These are phyloP conservation scores for Cryphonectria carpinicola DNA, from an alignment of 2,329 filamentous ascomycete species.

Conservation along the genomic window DNA sequence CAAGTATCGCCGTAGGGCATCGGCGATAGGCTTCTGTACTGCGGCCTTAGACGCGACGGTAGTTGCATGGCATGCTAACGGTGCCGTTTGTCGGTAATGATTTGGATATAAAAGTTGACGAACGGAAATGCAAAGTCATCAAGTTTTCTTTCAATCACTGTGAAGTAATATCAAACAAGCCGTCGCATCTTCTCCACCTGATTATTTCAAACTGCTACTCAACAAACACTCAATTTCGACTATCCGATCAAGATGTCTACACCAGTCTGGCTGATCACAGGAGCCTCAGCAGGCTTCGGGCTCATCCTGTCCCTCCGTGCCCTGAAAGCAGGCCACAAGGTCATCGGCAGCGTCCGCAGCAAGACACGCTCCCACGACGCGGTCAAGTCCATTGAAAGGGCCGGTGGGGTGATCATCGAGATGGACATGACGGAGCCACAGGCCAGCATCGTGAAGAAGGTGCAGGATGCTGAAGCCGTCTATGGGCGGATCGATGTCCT, in stretches of 20 bases:
- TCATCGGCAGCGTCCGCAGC: slow-evolving; percentile 39
- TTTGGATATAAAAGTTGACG: not conserved
- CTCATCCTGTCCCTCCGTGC: slow-evolving; percentile 36
- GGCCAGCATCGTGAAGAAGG: slow-evolving; percentile 34
- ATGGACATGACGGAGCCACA: slow-evolving; percentile 39
- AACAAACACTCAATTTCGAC: not conserved
- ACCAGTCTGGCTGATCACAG: slow-evolving; percentile 37
- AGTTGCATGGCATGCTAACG: too few species aligned
- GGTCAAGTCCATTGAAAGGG: slow-evolving; percentile 34
- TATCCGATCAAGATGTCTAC: not conserved
- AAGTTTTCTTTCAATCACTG: too few species aligned
- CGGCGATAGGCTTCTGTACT: not conserved
- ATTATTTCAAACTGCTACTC: too few species aligned
- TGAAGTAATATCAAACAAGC: too few species aligned
- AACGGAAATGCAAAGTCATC: not conserved
- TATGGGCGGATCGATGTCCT: slow-evolving; percentile 36
- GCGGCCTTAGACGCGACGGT: not conserved
- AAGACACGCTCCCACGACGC: slow-evolving; percentile 31
- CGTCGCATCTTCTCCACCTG: too few species aligned
- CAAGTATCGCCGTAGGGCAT: not conserved
- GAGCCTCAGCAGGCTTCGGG: slow-evolving; percentile 41
- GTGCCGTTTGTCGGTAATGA: not conserved
- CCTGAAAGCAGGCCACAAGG: slow-evolving; percentile 38
- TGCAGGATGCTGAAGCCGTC: slow-evolving; percentile 29
- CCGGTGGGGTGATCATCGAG: slow-evolving; percentile 36